These are phyloP conservation scores for Pyrenophora seminiperda DNA, from an alignment of 2,329 filamentous ascomycete genomes.

Conservation along the genomic window DNA sequence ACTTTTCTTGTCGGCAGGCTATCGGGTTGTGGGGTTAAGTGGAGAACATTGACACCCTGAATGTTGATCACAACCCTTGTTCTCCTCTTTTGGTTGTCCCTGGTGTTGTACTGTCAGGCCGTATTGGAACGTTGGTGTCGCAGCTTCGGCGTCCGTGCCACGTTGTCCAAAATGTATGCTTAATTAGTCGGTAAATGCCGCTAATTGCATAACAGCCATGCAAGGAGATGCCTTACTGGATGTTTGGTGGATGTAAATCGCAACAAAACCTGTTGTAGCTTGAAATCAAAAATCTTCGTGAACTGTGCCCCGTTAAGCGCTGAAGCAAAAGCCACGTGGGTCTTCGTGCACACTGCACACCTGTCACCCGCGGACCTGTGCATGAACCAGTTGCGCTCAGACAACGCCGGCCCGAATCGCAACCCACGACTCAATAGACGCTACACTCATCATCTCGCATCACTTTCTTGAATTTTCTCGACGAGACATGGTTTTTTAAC, in stretches of 20 bases:
- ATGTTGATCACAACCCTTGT: constrained; percentile 4
- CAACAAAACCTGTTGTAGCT: not conserved
- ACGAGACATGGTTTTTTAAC: not conserved
- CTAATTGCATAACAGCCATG: not conserved
- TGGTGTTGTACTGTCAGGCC: not conserved
- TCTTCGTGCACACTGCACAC: no score
- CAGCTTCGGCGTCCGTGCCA: constrained; percentile 2
- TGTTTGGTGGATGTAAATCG: not conserved
- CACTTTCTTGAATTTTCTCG: not conserved
- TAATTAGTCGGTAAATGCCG: not conserved
- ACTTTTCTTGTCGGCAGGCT: not conserved
- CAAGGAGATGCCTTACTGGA: not conserved
- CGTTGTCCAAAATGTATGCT: not conserved
- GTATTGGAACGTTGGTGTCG: not conserved
- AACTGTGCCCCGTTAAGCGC: no score
- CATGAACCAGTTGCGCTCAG: no score
- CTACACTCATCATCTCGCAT: not conserved
- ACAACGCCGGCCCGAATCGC: no score
- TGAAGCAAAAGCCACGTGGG: no score
- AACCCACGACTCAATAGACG: no score
- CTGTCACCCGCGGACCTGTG: no score
- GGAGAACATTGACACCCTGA: not conserved
- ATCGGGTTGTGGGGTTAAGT: constrained; percentile 5
- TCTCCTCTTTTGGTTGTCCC: not conserved
- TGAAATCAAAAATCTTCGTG: no score